These are phyloP conservation scores for Cyathus striatus DNA, from an alignment of 768 basidiomycete species.

Conservation along the genomic window DNA sequence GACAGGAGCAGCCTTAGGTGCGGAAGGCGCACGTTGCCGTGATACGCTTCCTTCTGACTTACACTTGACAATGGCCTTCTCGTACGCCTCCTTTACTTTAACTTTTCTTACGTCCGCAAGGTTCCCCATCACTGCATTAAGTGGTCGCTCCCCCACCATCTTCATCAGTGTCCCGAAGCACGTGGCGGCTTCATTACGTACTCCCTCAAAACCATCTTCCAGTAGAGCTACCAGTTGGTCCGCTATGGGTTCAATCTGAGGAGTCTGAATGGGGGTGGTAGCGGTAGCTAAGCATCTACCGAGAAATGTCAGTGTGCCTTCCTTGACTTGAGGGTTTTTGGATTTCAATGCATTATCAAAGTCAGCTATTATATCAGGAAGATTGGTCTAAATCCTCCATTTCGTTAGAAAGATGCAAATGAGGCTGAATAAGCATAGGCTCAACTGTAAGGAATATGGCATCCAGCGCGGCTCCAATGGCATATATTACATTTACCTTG, in stretches of 20 bases:
- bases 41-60: no score
- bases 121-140: slow-evolving; percentile 82
- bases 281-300: slow-evolving; percentile 73
- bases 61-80: slow-evolving; percentile 88
- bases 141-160: slow-evolving; percentile 90
- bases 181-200: slow-evolving; percentile 81
- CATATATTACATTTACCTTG: slow-evolving; percentile 86
- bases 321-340: slow-evolving; percentile 97
- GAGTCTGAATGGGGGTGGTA: slow-evolving; percentile 58
- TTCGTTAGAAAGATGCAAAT: no score
- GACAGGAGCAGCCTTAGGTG: slow-evolving; percentile 42
- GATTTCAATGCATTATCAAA: slow-evolving; percentile 72
- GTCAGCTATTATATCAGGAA: slow-evolving; percentile 82
- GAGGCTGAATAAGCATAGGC: slow-evolving; percentile 17
- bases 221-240: slow-evolving; percentile 71
- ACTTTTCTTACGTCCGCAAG: slow-evolving; percentile 85
- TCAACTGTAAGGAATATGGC: slow-evolving; percentile 78
- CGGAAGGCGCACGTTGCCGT: slow-evolving; percentile 50
- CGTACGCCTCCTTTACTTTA: slow-evolving; percentile 93
- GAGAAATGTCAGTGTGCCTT: slow-evolving; percentile 86
- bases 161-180: slow-evolving; percentile 91
- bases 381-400: slow-evolving; percentile 75
- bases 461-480: slow-evolving; percentile 83
- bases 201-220: slow-evolving; percentile 86
- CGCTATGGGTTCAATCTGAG: slow-evolving; percentile 78